Conservation (phyloP, 2,329 filamentous ascomycete species). For the Penicillium griseofulvum region DNA sequence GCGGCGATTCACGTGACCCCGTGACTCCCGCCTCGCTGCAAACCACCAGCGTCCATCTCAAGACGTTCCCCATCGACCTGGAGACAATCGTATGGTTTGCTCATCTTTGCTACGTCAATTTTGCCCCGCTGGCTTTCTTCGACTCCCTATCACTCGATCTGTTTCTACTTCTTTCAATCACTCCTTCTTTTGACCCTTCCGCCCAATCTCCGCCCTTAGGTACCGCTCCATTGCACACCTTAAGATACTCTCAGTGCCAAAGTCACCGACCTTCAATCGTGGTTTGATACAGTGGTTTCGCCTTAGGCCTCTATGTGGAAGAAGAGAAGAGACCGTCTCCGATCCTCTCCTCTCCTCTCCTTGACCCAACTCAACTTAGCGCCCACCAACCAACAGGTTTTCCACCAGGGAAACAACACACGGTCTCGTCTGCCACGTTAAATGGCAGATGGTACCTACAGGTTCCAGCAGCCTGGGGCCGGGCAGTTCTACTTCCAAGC, state of each 20-base stretch:
- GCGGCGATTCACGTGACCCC: conserved; percentile 11
- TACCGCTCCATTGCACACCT: conserved; percentile 20
- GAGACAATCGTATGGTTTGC: conserved; percentile 19
- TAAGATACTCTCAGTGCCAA: conserved; percentile 6
- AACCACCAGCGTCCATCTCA: conserved; percentile 37
- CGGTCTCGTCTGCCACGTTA: conserved; percentile 50
- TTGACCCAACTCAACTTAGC: conserved; percentile 24
- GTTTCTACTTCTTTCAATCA: neutral
- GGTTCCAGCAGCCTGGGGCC: conserved; percentile 54
- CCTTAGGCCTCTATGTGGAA: conserved; percentile 48
- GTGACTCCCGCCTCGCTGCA: conserved; percentile 42
- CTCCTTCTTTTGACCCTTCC: conserved; percentile 30
- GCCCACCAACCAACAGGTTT: conserved; percentile 25
- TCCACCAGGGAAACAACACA: conserved; percentile 33
- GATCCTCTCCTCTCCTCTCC: conserved; percentile 37
- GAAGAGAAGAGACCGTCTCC: conserved; percentile 48
- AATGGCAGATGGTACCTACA: conserved; percentile 57
- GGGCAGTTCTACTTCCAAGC: conserved; percentile 50
- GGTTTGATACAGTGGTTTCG: conserved; percentile 30
- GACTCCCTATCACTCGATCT: conserved; percentile 3
- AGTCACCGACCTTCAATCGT: conserved; percentile 16
- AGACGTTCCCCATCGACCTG: conserved; percentile 16
- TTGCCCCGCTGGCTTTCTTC: conserved; percentile 7
- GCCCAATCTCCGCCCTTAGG: conserved; percentile 24
- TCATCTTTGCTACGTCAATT: conserved; percentile 19